Percentiles rank a stretch among this genome's conserved stretches.
phyloP scores from a whole-genome alignment of 1,139 yeast genomes.

The Zygosaccharomyces pseudobailii region DNA sequence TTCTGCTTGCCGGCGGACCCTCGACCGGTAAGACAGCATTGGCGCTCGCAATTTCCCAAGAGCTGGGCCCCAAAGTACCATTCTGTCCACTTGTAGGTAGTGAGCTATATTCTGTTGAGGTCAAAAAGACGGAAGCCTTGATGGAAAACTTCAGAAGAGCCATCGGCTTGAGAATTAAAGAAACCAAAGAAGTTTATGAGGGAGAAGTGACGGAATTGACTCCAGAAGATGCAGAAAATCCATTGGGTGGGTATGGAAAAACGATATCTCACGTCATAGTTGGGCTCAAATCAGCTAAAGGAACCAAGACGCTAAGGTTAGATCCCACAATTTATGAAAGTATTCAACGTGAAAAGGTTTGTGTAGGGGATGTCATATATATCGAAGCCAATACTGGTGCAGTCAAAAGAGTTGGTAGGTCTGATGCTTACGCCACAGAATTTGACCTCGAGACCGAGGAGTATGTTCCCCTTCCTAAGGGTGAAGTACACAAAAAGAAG shows the following conservation, averaged over 20 bases:
- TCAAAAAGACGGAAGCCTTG: slow-evolving; percentile 91
- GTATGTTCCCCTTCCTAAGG: slow-evolving; percentile 96
- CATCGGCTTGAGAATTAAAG: slow-evolving; percentile 91
- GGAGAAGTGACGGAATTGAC: slow-evolving; percentile 96
- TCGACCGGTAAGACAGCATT: slow-evolving; percentile 98
- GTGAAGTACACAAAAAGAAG: slow-evolving; percentile 97
- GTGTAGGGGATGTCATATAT: slow-evolving; percentile 94
- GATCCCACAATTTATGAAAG: slow-evolving; percentile 96
- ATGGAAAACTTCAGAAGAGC: slow-evolving; percentile 98
- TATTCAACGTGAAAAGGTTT: slow-evolving; percentile 90
- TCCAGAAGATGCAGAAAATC: slow-evolving; percentile 96
- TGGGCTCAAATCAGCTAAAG: slow-evolving; percentile 92
- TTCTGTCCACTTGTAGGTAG: slow-evolving; percentile 97
- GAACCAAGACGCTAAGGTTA: slow-evolving; percentile 84
- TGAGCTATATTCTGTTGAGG: slow-evolving; percentile 94
- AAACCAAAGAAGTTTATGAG: slow-evolving; percentile 95
- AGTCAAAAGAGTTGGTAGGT: slow-evolving; percentile 94
- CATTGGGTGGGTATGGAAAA: slow-evolving; percentile 96
- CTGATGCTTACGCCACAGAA: slow-evolving; percentile 97
- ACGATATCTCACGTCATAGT: slow-evolving; percentile 91
- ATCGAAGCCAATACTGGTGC: slow-evolving; percentile 98
- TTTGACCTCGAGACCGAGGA: slow-evolving; percentile 98
- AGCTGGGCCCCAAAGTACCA: slow-evolving; percentile 96
- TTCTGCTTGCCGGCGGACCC: slow-evolving; percentile 92
- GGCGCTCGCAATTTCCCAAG: slow-evolving; percentile 94